Conservation (phyloP, 371 early-diverging fungal genomes). For the Chytridium lagenaria region DNA sequence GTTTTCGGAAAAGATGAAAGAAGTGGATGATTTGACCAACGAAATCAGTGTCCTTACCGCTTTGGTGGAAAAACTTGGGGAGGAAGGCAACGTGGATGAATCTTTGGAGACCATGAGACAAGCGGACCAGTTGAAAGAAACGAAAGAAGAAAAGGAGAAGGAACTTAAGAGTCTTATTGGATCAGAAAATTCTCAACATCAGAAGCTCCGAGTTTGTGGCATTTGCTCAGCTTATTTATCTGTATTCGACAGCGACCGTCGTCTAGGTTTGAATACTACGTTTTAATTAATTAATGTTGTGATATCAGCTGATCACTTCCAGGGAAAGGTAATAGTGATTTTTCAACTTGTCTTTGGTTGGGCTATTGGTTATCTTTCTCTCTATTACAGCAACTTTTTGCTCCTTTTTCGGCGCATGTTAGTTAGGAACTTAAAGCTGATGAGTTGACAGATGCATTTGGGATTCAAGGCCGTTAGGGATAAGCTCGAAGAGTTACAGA, state of each 20-base stretch:
- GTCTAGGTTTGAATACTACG: background rate
- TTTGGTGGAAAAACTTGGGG: conserved; percentile 51
- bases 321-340: conserved; percentile 21
- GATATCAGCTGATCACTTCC: conserved; percentile 19
- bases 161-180: conserved; percentile 43
- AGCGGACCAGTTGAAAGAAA: conserved; percentile 45
- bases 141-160: conserved; percentile 48
- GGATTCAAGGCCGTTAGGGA: conserved; percentile 14
- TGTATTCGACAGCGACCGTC: conserved; percentile 52
- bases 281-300: background rate
- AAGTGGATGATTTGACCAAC: conserved; percentile 46
- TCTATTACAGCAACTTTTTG: too few species aligned
- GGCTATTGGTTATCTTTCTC: too few species aligned
- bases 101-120: conserved; percentile 45
- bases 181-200: conserved; percentile 48
- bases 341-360: too few species aligned
- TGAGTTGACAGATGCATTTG: conserved; percentile 7
- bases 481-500: conserved; percentile 22
- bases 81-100: conserved; percentile 54
- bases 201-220: conserved; percentile 59
- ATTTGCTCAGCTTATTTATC: conserved; percentile 56
- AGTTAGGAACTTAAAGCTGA: background rate
- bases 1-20: conserved; percentile 38
- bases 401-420: too few species aligned
- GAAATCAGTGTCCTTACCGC: conserved; percentile 51